phyloP scores from a whole-genome alignment of 2,329 filamentous ascomycete genomes.

The Cercospora brassicicola region DNA sequence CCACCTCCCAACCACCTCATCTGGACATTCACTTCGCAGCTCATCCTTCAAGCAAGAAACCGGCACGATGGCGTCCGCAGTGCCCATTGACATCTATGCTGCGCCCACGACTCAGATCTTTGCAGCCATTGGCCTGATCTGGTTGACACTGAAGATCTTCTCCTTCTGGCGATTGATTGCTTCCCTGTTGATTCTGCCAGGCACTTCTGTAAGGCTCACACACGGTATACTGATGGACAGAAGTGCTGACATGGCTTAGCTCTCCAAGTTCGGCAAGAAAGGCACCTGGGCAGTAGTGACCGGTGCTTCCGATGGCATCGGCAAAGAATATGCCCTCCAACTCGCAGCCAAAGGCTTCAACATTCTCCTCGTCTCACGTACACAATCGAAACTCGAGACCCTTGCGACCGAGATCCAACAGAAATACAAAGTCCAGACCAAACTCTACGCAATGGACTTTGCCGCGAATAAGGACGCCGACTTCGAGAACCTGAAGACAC shows the following conservation, averaged over 20 bases:
- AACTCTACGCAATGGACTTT: slow-evolving; percentile 89
- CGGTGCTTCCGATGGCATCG: slow-evolving; percentile 92
- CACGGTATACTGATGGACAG: background rate
- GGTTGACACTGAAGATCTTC: slow-evolving; percentile 43
- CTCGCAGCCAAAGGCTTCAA: slow-evolving; percentile 92
- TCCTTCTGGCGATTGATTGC: slow-evolving; percentile 51
- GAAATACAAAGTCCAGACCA: slow-evolving; percentile 71
- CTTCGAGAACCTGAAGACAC: slow-evolving; percentile 69
- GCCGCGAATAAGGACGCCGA: slow-evolving; percentile 74
- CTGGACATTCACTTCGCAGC: background rate
- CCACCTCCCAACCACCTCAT: background rate
- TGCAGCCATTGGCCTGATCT: slow-evolving; percentile 43
- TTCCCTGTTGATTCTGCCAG: slow-evolving; percentile 52
- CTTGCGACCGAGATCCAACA: slow-evolving; percentile 73
- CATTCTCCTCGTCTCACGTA: slow-evolving; percentile 89
- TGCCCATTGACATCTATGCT: slow-evolving; percentile 33
- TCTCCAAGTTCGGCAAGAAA: slow-evolving; percentile 84
- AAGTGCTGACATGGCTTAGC: slow-evolving; percentile 52
- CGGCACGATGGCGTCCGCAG: slow-evolving; percentile 22
- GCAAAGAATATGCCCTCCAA: slow-evolving; percentile 92
- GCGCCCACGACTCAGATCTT: slow-evolving; percentile 38
- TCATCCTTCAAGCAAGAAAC: background rate
- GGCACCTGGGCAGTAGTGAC: slow-evolving; percentile 94
- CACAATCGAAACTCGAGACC: slow-evolving; percentile 81
- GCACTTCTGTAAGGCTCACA: slow-evolving; percentile 44